Percentiles rank a stretch among this genome's conserved stretches.
These are phyloP conservation scores for Penicillium tannophilum DNA, from an alignment of 495 filamentous ascomycete genomes.

Conservation along the genomic window DNA sequence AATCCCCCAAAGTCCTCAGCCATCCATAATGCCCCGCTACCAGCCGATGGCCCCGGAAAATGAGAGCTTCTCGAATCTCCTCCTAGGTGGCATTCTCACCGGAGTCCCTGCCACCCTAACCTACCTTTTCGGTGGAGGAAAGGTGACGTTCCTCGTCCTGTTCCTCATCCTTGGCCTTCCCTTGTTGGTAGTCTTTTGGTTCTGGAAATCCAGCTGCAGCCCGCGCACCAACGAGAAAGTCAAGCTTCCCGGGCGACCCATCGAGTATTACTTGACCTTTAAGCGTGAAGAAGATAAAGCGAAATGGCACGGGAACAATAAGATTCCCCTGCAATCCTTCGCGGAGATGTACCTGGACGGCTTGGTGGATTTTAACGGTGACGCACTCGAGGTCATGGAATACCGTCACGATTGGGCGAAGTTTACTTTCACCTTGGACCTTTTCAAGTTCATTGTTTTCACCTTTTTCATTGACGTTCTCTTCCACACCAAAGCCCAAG, in stretches of 20 bases:
- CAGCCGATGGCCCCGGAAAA: conserved; percentile 70
- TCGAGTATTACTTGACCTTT: conserved; percentile 68
- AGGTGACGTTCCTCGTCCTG: conserved; percentile 73
- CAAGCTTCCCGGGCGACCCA: conserved; percentile 60
- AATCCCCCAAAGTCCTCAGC: conserved; percentile 60
- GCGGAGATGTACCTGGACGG: conserved; percentile 69
- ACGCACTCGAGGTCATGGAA: conserved; percentile 61
- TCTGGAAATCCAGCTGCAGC: conserved; percentile 61
- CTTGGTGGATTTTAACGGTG: conserved; percentile 66
- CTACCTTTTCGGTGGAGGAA: conserved; percentile 69
- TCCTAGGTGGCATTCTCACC: conserved; percentile 59
- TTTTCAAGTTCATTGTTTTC: conserved; percentile 72
- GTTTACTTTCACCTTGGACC: conserved; percentile 72
- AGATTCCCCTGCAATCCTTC: conserved; percentile 68
- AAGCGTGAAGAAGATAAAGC: conserved; percentile 56
- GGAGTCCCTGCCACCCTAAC: conserved; percentile 67
- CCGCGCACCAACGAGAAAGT: conserved; percentile 81
- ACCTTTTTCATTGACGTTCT: conserved; percentile 74
- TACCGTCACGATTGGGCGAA: conserved; percentile 70
- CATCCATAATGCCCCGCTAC: conserved; percentile 80
- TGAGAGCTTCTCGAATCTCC: conserved; percentile 68
- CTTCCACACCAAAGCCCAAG: conserved; percentile 78
- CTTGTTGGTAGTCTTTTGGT: conserved; percentile 73
- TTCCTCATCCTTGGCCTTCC: conserved; percentile 65
- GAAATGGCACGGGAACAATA: conserved; percentile 62